Percentiles rank a stretch among this genome's conserved stretches.
Evolutionary conservation across 1,284 basidiomycete genomes (phyloP).

Genomic region (Boletus smithii): DNA sequence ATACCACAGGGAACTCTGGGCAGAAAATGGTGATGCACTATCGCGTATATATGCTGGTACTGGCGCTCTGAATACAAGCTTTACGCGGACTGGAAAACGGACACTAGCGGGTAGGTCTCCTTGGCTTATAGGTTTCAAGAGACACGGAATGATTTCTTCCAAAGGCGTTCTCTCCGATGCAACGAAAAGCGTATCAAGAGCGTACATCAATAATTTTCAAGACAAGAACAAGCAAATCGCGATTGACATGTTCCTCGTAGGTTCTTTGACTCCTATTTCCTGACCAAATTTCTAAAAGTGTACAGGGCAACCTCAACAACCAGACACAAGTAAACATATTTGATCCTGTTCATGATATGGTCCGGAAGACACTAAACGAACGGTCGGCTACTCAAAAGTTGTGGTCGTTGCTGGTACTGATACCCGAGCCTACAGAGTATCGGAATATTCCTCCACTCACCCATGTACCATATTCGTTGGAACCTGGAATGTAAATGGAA

Average conservation of each 20-base stretch:
- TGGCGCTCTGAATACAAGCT: slow-evolving; percentile 93
- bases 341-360: slow-evolving; percentile 90
- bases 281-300: background rate
- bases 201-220: slow-evolving; percentile 98
- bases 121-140: background rate
- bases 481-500: slow-evolving; percentile 96
- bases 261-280: slow-evolving; percentile 18
- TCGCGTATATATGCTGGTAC: slow-evolving; percentile 96
- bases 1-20: slow-evolving; percentile 92
- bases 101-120: slow-evolving; percentile 69
- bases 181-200: slow-evolving; percentile 91
- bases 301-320: slow-evolving; percentile 85
- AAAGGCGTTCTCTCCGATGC: slow-evolving; percentile 88
- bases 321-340: slow-evolving; percentile 89
- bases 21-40: slow-evolving; percentile 90
- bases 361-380: slow-evolving; percentile 66
- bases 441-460: slow-evolving; percentile 83
- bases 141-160: slow-evolving; percentile 7
- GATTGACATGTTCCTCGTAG: slow-evolving; percentile 91
- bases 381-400: slow-evolving; percentile 41
- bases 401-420: background rate
- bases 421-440: slow-evolving; percentile 44
- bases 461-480: slow-evolving; percentile 79
- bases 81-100: slow-evolving; percentile 91
- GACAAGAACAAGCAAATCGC: slow-evolving; percentile 93